Evolutionary conservation across 2,329 filamentous ascomycete species (phyloP).

Genomic region (Fusarium verticillioides): DNA sequence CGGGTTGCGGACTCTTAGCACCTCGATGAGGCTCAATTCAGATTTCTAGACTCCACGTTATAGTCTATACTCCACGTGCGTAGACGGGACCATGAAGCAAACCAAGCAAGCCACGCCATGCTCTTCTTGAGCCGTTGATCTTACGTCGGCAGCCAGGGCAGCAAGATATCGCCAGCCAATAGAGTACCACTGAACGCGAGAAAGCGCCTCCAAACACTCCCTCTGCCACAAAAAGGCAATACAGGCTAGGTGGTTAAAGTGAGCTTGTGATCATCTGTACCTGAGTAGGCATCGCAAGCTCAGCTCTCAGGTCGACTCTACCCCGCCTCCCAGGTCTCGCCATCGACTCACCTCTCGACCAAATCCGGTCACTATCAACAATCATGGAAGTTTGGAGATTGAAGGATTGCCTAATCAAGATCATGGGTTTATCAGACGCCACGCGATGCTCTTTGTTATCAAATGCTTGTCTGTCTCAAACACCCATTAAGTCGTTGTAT

Average conservation of each 20-base stretch:
- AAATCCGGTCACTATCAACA: background rate
- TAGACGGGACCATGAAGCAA: background rate
- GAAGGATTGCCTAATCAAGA: slow-evolving; percentile 20
- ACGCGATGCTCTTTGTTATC: slow-evolving; percentile 26
- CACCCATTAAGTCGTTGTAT: slow-evolving; percentile 19
- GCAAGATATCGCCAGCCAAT: background rate
- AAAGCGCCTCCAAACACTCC: background rate
- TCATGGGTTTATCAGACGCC: slow-evolving; percentile 36
- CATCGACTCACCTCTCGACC: background rate
- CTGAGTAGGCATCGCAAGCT: slow-evolving; percentile 14
- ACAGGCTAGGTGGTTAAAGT: background rate
- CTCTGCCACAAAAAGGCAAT: background rate
- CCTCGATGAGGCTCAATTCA: slow-evolving; percentile 18
- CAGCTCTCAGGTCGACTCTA: background rate
- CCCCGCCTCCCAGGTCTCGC: background rate
- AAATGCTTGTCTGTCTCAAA: slow-evolving; percentile 25
- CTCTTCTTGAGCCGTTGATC: background rate
- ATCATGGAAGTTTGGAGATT: slow-evolving; percentile 9
- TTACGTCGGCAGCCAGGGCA: background rate
- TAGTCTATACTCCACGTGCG: slow-evolving; percentile 7
- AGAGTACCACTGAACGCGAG: background rate
- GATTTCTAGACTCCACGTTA: slow-evolving; percentile 3
- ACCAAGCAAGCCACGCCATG: background rate
- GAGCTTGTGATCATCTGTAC: background rate
- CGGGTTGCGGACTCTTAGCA: slow-evolving; percentile 19